phyloP scores from a whole-genome alignment of 345 rosid species.

The Gossypioides kirkii region DNA sequence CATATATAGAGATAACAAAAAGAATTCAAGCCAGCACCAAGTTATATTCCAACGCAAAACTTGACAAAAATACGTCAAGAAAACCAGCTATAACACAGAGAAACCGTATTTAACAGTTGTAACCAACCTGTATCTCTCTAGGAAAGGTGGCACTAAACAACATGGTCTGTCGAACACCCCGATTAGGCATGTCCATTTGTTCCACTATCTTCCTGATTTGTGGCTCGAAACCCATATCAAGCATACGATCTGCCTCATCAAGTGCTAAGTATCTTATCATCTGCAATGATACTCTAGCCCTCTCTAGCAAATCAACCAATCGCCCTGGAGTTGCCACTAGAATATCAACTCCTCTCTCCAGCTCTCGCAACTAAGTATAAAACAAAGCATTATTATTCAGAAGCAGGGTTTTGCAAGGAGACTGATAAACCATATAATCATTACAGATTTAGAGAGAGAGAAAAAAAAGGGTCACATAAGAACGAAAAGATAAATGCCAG shows the following conservation, averaged over 20 bases:
- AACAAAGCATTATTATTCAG: neutral
- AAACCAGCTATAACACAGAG: neutral
- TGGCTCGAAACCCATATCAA: conserved; percentile 99
- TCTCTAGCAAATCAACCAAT: conserved; percentile 87
- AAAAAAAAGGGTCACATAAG: neutral
- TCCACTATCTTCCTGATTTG: conserved; percentile 96
- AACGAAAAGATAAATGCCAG: neutral
- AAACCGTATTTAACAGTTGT: neutral
- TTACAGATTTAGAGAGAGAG: neutral
- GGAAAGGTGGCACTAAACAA: conserved; percentile 98
- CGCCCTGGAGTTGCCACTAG: conserved; percentile 99
- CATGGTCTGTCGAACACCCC: conserved; percentile 83
- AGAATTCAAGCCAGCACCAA: neutral
- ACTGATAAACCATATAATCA: neutral
- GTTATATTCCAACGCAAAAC: neutral
- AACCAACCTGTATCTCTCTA: conserved; percentile 82
- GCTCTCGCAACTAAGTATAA: conserved; percentile 62
- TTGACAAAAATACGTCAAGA: neutral
- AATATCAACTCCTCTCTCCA: conserved; percentile 97
- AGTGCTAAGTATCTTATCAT: conserved; percentile 89
- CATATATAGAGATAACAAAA: neutral
- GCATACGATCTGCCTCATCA: conserved; percentile 99
- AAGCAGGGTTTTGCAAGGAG: neutral
- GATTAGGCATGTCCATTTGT: conserved; percentile 92
- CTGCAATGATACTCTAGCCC: conserved; percentile 91